A percentile compares a stretch with the other conserved stretches of the same genome.
Conservation (phyloP, 2,329 filamentous ascomycete species). For the Dryadomyces quercus-mongolicae region DNA sequence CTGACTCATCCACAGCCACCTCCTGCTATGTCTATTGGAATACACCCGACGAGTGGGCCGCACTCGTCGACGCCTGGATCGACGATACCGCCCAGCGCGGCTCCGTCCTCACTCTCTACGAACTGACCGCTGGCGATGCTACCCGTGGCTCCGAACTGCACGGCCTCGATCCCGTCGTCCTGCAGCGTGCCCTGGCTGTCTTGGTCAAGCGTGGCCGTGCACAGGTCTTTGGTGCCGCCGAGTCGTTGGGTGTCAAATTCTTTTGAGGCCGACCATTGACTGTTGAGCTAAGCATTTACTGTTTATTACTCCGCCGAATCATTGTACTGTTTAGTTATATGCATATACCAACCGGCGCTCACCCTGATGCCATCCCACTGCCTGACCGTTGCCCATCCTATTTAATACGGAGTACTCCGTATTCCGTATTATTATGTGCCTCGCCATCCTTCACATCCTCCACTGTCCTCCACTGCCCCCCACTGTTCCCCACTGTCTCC, state of each 20-base stretch:
- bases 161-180: conserved; percentile 73
- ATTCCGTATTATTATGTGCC: not conserved
- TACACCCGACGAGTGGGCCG: conserved; percentile 83
- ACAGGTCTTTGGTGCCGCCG: conserved; percentile 83
- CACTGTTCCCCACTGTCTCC: not conserved
- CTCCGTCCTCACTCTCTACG: conserved; percentile 82
- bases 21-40: conserved; percentile 70
- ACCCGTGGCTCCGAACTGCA: conserved; percentile 66
- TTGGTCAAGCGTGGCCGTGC: conserved; percentile 85
- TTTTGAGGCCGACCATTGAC: conserved; percentile 40
- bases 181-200: conserved; percentile 66
- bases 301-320: too few relatives aligned
- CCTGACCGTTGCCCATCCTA: too few relatives aligned
- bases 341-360: not conserved
- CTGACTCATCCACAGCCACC: conserved; percentile 9
- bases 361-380: too few relatives aligned
- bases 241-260: conserved; percentile 90
- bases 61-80: conserved; percentile 63
- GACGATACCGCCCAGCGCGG: conserved; percentile 84
- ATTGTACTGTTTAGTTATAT: not conserved
- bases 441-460: too few relatives aligned
- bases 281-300: too few relatives aligned
- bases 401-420: not conserved
- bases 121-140: conserved; percentile 77
- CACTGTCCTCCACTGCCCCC: too few relatives aligned